Evolutionary conservation across 495 filamentous ascomycete genomes (phyloP), one percentile per base, ranked within the genome.

Genomic region (Penicillium macrosclerotiorum): DNA sequence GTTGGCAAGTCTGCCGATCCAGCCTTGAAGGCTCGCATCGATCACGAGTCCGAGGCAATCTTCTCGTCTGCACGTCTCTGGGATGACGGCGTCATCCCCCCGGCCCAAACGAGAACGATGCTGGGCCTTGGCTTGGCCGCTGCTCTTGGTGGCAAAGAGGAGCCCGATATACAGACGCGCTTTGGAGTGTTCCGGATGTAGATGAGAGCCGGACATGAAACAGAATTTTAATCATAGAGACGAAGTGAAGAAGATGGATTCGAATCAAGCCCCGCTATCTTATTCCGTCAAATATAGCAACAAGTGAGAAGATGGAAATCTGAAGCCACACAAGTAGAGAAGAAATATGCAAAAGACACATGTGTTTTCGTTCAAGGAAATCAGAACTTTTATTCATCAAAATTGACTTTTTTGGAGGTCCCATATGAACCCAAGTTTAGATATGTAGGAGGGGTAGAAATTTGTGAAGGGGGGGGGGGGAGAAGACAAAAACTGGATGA

Each of bases 161-260:
- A 81, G 45, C 54, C 70, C 36, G 77, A 79, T 23, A 64, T 71
- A 36, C 75, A 80, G 57, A 95, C 88, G 14, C 84, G 72, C 64
- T 98, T 94, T 78, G 93, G 93, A 26, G 86, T 98, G 8, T 98
- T 97, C 73, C 84, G 93, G 66, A 98, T 98, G 93, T 98, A 63
- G 37, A 26, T 11, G 9, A 3, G 9, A 22, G 12, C 8, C 18
- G 25, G 20, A 4, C n/a, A 7, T 18, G 12, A 32, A 18, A 27
- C 12, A 33, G 6, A 36, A n/a, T n/a, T n/a, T n/a, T 32, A 41
- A 35, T 23, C 12, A 46, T 42, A 42, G 42, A 38, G 22, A 42
- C 22, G 23, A 46, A 2, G 29, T 24, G 33, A 16, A 37, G 38
- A 18, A 46, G 18, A 45, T 33, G 29, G 19, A 45, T 35, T 36